phyloP scores from a whole-genome alignment of 2,329 filamentous ascomycete species.

The Mycosphaerella sp. region DNA sequence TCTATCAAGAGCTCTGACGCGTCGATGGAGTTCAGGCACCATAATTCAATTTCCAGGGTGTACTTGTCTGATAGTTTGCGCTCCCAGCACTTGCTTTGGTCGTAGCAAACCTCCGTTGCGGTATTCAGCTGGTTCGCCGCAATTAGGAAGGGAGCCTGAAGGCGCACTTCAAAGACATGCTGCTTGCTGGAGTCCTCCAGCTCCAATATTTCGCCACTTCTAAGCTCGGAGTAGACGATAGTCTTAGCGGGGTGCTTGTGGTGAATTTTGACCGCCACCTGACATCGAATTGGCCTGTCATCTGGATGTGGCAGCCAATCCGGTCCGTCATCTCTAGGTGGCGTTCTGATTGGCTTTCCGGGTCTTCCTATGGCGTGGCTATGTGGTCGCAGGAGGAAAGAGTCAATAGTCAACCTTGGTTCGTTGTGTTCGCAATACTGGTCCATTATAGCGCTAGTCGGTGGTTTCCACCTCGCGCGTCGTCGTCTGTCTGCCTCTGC shows the following conservation, averaged over 20 bases:
- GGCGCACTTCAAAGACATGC: constrained; percentile 21
- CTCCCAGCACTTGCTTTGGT: constrained; percentile 19
- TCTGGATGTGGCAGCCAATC: constrained; percentile 25
- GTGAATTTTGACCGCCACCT: constrained; percentile 21
- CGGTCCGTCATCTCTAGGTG: neutral
- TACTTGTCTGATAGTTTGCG: constrained; percentile 21
- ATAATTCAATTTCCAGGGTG: constrained; percentile 27
- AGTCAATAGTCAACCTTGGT: constrained; percentile 2
- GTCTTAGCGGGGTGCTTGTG: constrained; percentile 5
- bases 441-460: constrained; percentile 4
- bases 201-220: constrained; percentile 16
- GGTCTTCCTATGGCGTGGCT: neutral
- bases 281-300: constrained; percentile 19
- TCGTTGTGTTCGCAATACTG: neutral
- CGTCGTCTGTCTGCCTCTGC: neutral
- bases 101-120: constrained; percentile 13
- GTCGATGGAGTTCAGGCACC: constrained; percentile 29
- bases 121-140: constrained; percentile 21
- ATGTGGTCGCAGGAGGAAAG: neutral
- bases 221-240: constrained; percentile 13
- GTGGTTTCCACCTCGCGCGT: constrained; percentile 13
- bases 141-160: constrained; percentile 25
- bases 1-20: constrained; percentile 28
- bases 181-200: constrained; percentile 1
- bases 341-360: neutral